Evolutionary conservation across 148 eudicot genomes (phyloP).

Genomic region (Nepenthes gracilis): DNA sequence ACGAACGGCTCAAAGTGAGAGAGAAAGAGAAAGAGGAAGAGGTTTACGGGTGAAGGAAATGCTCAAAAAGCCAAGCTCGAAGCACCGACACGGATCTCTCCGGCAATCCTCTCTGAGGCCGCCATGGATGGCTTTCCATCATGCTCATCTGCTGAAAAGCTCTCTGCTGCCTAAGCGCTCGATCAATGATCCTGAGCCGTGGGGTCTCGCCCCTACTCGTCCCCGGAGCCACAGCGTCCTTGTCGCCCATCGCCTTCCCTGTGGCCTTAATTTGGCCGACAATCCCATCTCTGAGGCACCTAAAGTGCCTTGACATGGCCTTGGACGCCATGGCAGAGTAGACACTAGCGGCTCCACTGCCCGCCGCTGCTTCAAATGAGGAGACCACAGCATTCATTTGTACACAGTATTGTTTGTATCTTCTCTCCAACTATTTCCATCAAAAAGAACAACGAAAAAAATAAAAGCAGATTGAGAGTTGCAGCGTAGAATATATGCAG

Average conservation of each 20-base stretch:
- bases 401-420: constrained; percentile 76
- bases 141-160: constrained; percentile 73
- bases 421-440: constrained; percentile 60
- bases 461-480: background rate
- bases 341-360: constrained; percentile 48
- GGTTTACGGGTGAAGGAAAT: constrained; percentile 89
- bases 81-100: constrained; percentile 86
- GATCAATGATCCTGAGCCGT: constrained; percentile 75
- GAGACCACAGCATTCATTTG: constrained; percentile 75
- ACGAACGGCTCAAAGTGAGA: too few species aligned
- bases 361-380: constrained; percentile 78
- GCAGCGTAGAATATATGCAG: background rate
- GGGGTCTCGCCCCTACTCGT: constrained; percentile 78
- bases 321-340: constrained; percentile 76
- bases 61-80: constrained; percentile 99
- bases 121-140: constrained; percentile 93
- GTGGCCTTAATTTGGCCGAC: constrained; percentile 61
- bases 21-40: background rate
- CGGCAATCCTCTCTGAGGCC: constrained; percentile 91
- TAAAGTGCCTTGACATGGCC: constrained; percentile 95
- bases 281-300: constrained; percentile 69
- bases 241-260: constrained; percentile 73
- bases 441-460: background rate
- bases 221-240: constrained; percentile 42
- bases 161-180: constrained; percentile 67